A percentile compares a stretch with the other conserved stretches of the same genome.
phyloP scores from a whole-genome alignment of 1,284 basidiomycete genomes.

The Rhodotorula mucilaginosa region DNA sequence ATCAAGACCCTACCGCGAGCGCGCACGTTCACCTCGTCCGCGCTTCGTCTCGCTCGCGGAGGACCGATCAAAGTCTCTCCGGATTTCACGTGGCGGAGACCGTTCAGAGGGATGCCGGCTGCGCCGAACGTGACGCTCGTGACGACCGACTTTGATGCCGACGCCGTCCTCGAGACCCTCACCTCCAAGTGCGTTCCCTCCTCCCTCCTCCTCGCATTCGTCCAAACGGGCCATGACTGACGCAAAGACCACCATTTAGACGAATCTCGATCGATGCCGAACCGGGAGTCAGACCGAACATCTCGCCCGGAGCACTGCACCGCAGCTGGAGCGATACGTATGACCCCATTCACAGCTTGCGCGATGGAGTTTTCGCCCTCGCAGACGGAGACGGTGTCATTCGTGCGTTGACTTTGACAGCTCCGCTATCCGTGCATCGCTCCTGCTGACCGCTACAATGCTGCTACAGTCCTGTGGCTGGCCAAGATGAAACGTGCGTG shows the following conservation, averaged over 20 bases:
- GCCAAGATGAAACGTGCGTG: conserved; percentile 11
- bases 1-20: fast-evolving
- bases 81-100: conserved; percentile 1
- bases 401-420: neutral
- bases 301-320: neutral
- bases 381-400: conserved; percentile 1
- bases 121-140: neutral
- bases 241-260: neutral
- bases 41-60: neutral
- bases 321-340: neutral
- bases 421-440: too few relatives aligned
- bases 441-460: too few relatives aligned
- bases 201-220: neutral
- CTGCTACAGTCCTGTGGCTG: neutral
- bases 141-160: conserved; percentile 7
- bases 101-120: neutral
- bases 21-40: neutral
- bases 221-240: neutral
- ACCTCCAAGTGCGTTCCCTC: neutral
- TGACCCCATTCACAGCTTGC: neutral
- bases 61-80: neutral
- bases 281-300: neutral
- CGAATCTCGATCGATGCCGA: neutral
- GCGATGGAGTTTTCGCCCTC: neutral
- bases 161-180: neutral